Evolutionary conservation across 2,329 filamentous ascomycete species (phyloP).

Genomic region (Dactylellina leptospora): DNA sequence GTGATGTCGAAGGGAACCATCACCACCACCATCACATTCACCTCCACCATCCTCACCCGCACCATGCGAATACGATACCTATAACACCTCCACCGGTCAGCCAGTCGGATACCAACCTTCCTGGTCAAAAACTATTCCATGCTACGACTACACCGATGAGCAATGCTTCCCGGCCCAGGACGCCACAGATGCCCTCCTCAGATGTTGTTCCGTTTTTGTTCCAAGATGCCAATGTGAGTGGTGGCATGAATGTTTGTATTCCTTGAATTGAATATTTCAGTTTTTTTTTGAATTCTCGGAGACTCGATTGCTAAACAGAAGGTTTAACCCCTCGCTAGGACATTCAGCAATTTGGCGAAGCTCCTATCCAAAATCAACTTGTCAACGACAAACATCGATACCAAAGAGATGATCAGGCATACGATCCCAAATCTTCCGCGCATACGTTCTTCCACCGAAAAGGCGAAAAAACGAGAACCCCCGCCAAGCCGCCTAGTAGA

Average conservation of each 20-base stretch:
- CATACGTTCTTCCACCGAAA: slow-evolving; percentile 72
- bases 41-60: slow-evolving; percentile 74
- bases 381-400: slow-evolving; percentile 76
- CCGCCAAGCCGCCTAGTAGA: slow-evolving; percentile 70
- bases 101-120: slow-evolving; percentile 59
- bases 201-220: slow-evolving; percentile 98
- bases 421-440: slow-evolving; percentile 66
- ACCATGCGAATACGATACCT: slow-evolving; percentile 78
- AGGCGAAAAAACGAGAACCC: slow-evolving; percentile 68
- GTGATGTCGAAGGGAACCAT: slow-evolving; percentile 79
- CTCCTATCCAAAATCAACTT: slow-evolving; percentile 75
- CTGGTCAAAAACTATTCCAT: slow-evolving; percentile 32
- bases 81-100: slow-evolving; percentile 65
- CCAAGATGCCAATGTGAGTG: slow-evolving; percentile 79
- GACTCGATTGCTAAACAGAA: slow-evolving; percentile 12
- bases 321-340: slow-evolving; percentile 65
- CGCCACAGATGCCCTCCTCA: slow-evolving; percentile 79
- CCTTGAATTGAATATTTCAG: slow-evolving; percentile 55
- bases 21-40: slow-evolving; percentile 68
- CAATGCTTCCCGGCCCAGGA: slow-evolving; percentile 73
- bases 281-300: slow-evolving; percentile 16
- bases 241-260: slow-evolving; percentile 56
- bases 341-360: slow-evolving; percentile 78
- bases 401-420: slow-evolving; percentile 62
- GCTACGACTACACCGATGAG: slow-evolving; percentile 74